These are phyloP conservation scores for Pascua guehoae DNA, from an alignment of 1,284 basidiomycete species.

Conservation along the genomic window DNA sequence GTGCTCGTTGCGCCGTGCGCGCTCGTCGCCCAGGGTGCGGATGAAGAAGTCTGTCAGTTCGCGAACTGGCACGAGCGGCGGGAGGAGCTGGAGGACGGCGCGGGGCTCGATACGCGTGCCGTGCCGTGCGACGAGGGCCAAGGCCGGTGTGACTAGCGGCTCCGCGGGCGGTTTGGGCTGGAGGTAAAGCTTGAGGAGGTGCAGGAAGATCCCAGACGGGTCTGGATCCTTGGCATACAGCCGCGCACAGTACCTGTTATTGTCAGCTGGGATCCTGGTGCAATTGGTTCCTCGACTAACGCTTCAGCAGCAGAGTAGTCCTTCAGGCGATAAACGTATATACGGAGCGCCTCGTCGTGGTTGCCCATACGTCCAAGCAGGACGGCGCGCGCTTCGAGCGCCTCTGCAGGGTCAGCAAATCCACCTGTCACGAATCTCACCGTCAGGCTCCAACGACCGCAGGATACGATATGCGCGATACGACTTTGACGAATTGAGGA, in stretches of 20 bases:
- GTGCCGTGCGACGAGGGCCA: conserved; percentile 78
- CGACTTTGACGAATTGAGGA: conserved; percentile 66
- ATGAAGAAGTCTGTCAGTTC: conserved; percentile 69
- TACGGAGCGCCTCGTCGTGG: conserved; percentile 86
- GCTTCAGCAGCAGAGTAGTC: conserved; percentile 84
- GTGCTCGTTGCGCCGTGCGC: conserved; percentile 14
- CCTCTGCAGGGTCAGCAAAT: conserved; percentile 53
- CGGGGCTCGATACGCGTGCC: conserved; percentile 73
- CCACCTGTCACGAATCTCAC: conserved; percentile 48
- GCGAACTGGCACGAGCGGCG: conserved; percentile 72
- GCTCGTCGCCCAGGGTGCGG: conserved; percentile 60
- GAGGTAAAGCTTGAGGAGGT: conserved; percentile 82
- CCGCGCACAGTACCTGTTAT: conserved; percentile 74
- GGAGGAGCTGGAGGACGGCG: conserved; percentile 77
- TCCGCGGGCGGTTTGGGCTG: conserved; percentile 38
- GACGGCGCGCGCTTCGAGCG: conserved; percentile 83
- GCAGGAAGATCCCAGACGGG: conserved; percentile 70
- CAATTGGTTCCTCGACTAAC: conserved; percentile 46
- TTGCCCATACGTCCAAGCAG: conserved; percentile 83
- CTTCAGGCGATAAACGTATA: conserved; percentile 82
- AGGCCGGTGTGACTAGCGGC: conserved; percentile 66
- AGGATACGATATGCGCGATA: conserved; percentile 80
- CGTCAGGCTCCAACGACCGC: conserved; percentile 67
- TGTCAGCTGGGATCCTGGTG: not conserved
- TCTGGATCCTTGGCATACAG: conserved; percentile 61